These are phyloP conservation scores for Penicillium sp. DNA, from an alignment of 2,329 filamentous ascomycete genomes.

Conservation along the genomic window DNA sequence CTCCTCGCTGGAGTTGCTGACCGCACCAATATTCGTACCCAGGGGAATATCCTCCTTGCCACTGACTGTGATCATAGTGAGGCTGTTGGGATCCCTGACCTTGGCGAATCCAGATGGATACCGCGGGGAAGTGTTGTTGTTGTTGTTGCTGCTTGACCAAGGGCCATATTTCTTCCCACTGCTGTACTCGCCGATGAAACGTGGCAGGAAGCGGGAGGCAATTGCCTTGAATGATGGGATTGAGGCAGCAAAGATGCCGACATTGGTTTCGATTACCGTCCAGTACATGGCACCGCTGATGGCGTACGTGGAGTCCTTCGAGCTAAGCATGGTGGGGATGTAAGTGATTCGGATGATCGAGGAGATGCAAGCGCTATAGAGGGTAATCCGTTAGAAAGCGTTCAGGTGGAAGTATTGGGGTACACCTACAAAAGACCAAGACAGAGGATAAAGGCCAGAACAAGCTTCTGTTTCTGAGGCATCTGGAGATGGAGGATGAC, in stretches of 20 bases:
- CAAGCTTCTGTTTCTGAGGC: constrained; percentile 48
- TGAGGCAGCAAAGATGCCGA: constrained; percentile 46
- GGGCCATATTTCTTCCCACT: constrained; percentile 26
- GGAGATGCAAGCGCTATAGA: constrained; percentile 45
- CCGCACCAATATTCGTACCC: constrained; percentile 26
- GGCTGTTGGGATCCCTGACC: constrained; percentile 23
- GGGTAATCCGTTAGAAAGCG: neutral
- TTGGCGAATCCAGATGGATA: constrained; percentile 32
- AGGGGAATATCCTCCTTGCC: constrained; percentile 18
- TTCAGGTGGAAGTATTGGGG: neutral
- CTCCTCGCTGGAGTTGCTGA: constrained; percentile 29
- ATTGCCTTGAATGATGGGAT: constrained; percentile 46
- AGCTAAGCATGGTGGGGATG: constrained; percentile 45
- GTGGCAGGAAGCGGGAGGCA: constrained; percentile 45
- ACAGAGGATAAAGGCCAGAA: constrained; percentile 51
- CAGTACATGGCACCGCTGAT: constrained; percentile 48
- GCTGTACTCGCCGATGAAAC: constrained; percentile 39
- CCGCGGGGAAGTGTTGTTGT: constrained; percentile 12
- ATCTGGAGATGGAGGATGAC: constrained; percentile 50
- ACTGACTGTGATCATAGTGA: constrained; percentile 21
- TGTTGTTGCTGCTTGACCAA: constrained; percentile 18
- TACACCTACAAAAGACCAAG: constrained; percentile 49
- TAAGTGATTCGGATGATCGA: constrained; percentile 51
- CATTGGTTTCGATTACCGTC: constrained; percentile 46
- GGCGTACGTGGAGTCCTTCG: constrained; percentile 37